A percentile compares a stretch with the other conserved stretches of the same genome.
Conservation (phyloP, 306 rosid species). For the Luffa acutangula region DNA sequence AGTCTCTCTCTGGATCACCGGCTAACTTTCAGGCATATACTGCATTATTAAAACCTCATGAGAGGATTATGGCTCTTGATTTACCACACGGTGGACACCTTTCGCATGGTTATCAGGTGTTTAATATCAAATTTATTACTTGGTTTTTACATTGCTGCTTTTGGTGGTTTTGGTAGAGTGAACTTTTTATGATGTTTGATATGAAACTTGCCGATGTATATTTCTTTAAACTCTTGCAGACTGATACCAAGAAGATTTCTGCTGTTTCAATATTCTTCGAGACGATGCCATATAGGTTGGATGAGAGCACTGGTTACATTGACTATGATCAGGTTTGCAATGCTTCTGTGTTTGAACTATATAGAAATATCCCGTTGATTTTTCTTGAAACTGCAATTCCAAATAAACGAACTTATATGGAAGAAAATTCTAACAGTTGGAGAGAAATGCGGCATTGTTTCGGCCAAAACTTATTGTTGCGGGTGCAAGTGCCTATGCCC, state of each 20-base stretch:
- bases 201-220: neutral
- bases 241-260: slow-evolving; percentile 84
- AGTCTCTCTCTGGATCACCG: slow-evolving; percentile 90
- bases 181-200: neutral
- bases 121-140: neutral
- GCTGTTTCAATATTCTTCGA: slow-evolving; percentile 74
- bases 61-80: slow-evolving; percentile 96
- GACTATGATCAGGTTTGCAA: slow-evolving; percentile 77
- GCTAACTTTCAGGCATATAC: slow-evolving; percentile 92
- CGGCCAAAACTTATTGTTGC: slow-evolving; percentile 40
- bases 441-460: slow-evolving; percentile 32
- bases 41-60: slow-evolving; percentile 86
- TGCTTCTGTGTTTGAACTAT: neutral
- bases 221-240: slow-evolving; percentile 29
- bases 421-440: slow-evolving; percentile 19
- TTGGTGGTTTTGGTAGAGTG: neutral
- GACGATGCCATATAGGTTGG: slow-evolving; percentile 78
- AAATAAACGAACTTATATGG: neutral
- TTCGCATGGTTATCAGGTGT: slow-evolving; percentile 96
- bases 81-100: slow-evolving; percentile 95
- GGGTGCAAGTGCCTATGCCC: slow-evolving; percentile 46
- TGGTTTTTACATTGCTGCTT: neutral
- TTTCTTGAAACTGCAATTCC: neutral
- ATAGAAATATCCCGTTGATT: neutral
- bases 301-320: slow-evolving; percentile 80